Evolutionary conservation across 139 green algal species (phyloP), one percentile per base, ranked within the genome.

Genomic region (Edaphochlamys debaryana): DNA sequence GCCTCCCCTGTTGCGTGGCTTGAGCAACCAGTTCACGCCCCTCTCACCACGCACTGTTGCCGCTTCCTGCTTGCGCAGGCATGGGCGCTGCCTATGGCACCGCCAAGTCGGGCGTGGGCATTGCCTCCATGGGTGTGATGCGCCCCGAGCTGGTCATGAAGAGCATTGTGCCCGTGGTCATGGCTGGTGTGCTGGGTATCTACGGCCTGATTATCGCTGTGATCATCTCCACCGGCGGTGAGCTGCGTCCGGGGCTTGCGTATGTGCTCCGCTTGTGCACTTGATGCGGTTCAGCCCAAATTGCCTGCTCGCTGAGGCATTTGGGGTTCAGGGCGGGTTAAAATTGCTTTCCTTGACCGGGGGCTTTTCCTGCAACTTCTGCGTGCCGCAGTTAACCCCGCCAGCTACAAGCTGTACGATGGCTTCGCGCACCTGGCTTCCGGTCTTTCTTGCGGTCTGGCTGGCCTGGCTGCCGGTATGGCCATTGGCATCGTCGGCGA

Each of bases 171-270:
- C 97, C 98, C 34, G 94, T 99, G 58, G 96, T 99, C 87, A 99
- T 99, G 97, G 97, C 98, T 80, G 98, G 98, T 94, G 94, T 99
- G 83, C 92, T 99, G 60, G 98, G 98, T 85, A 99, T 99, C 86
- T 99, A 99, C 91, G 98, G 98, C 66, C 95, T 99, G 22, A 99
- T 99, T 89, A 99, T 99, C 87, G 96, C 98, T 41, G 98, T 99
- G 68, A 98, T 99, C 86, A 99, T 99, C 88, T 95, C 89, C 79
- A 99, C 96, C 25, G 94, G 94, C 87, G 98, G 95, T 98, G 60
- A 89, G 94, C 67, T n/a, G 60, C 34, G 32, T 32, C n/a, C n/a
- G n/a, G n/a, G n/a, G n/a, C n/a, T n/a, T n/a, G n/a, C n/a, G n/a
- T n/a, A 42, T 58, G 6, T 30, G 17, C 45, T 30, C 29, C 25